Conservation (phyloP, 1,284 basidiomycete species). For the Trametes hirsuta region DNA sequence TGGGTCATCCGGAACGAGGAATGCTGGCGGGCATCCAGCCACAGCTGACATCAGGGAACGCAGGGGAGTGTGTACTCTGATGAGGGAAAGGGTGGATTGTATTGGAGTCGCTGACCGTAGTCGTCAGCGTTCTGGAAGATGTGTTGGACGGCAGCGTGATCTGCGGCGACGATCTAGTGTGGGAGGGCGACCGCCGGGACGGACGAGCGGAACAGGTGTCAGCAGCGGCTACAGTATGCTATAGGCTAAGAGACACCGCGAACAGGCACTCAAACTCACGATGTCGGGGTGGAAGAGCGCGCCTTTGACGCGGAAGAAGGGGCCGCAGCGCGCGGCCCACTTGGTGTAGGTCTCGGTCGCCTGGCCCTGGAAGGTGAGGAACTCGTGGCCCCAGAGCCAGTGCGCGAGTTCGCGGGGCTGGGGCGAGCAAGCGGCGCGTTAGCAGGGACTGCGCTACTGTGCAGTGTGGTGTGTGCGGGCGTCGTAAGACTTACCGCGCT, state of each 20-base stretch:
- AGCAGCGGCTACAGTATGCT: not conserved
- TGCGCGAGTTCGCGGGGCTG: constrained; percentile 26
- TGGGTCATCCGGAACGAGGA: not conserved
- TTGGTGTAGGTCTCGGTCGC: constrained; percentile 39
- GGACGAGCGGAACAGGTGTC: not conserved
- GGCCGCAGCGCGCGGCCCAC: constrained; percentile 40
- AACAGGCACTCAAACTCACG: constrained; percentile 28
- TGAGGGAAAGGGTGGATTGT: not conserved
- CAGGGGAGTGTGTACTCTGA: not conserved
- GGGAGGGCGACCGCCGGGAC: no score
- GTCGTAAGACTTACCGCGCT: constrained; percentile 24
- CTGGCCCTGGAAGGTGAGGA: constrained; percentile 38
- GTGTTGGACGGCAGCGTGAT: constrained; percentile 41
- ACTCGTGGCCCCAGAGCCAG: constrained; percentile 45
- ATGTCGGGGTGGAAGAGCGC: constrained; percentile 44
- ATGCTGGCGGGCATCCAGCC: no score
- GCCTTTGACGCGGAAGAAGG: constrained; percentile 42
- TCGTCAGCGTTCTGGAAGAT: constrained; percentile 40
- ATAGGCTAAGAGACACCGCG: not conserved
- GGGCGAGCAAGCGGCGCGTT: not conserved
- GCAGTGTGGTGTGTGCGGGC: not conserved
- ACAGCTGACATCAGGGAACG: not conserved
- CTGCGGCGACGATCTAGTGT: constrained; percentile 38
- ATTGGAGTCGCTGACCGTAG: constrained; percentile 30
- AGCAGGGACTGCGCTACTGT: not conserved